Evolutionary conservation across 495 filamentous ascomycete genomes (phyloP), one percentile per base, ranked within the genome.

Genomic region (Penicillium taxi): DNA sequence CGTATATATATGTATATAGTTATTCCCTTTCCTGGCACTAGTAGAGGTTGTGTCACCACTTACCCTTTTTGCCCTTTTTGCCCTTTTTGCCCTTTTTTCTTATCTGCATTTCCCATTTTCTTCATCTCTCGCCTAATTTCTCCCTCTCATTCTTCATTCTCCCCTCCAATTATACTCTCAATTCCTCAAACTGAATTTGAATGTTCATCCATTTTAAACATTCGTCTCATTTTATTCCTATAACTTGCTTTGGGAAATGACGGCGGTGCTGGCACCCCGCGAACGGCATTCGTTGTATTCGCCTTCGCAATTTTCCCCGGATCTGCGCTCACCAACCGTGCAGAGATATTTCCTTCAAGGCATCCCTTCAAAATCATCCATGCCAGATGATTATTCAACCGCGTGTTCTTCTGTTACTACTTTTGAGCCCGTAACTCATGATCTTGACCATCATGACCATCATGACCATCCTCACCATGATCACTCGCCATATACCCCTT

Each of bases 401-500:
- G 64, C 67, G 27, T 64, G 48, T 17, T 43, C 61, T n/a, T 47
- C 58, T 11, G 27, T n/a, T n/a, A n/a, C n/a, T n/a, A n/a, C n/a
- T n/a, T n/a, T n/a, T n/a, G n/a, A n/a, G n/a, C n/a, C n/a, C n/a
- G n/a, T n/a, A n/a, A n/a, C n/a, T n/a, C n/a, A n/a, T n/a, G n/a
- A n/a, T n/a, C n/a, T n/a, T n/a, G n/a, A n/a, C n/a, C 57, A n/a
- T 37, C 60, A 8, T 67, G 6, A 37, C 56, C 5, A 45, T 64
- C 9, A 63, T 62, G 11, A 61, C 68, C 17, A 44, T 56, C 63
- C 4, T 73, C 69, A 3, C 61, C 70, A 0, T 18, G 32, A 47
- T 4, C 51, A 60, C 20, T 42, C 59, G 2, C 55, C 61, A 24
- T 64, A 64, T 32, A 61, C 67, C 3, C 78, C 81, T 7, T 77